These are phyloP conservation scores for Fomes fomentarius DNA, from an alignment of 1,284 basidiomycete species.

Conservation along the genomic window DNA sequence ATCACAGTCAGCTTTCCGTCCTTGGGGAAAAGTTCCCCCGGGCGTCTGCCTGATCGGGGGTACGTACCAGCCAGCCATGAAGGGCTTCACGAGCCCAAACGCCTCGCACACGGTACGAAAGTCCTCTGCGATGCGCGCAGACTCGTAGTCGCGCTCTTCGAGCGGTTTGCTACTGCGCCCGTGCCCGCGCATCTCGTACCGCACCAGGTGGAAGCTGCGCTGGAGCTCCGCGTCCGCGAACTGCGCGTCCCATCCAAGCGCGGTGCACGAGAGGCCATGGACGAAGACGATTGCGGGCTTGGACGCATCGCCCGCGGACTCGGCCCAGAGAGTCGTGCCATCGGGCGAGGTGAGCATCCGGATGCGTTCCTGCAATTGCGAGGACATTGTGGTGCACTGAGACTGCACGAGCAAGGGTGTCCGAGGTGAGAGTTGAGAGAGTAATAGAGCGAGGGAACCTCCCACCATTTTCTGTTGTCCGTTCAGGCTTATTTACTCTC, in stretches of 20 bases:
- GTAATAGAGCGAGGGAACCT: neutral
- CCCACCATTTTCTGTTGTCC: neutral
- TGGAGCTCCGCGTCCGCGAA: conserved; percentile 38
- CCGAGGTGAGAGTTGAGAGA: neutral
- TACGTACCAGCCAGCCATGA: conserved; percentile 42
- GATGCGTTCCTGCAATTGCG: conserved; percentile 5
- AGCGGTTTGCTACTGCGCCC: conserved; percentile 35
- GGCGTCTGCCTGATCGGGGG: neutral
- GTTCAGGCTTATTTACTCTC: conserved; percentile 10
- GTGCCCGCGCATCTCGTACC: conserved; percentile 39
- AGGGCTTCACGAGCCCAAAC: conserved; percentile 37
- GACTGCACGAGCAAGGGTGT: neutral
- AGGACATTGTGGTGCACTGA: neutral
- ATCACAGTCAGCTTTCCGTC: neutral
- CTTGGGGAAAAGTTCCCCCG: no score
- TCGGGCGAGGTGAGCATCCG: conserved; percentile 30
- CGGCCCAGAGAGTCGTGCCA: conserved; percentile 36
- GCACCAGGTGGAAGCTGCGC: conserved; percentile 37
- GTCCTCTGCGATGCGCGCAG: conserved; percentile 39
- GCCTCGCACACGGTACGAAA: conserved; percentile 37
- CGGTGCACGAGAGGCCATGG: conserved; percentile 42
- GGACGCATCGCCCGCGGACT: conserved; percentile 41
- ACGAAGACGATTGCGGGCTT: conserved; percentile 46
- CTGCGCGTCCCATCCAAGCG: conserved; percentile 41
- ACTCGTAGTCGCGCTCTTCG: conserved; percentile 29